Conservation (phyloP, 2,329 filamentous ascomycete genomes). For the Diaporthe sp. region DNA sequence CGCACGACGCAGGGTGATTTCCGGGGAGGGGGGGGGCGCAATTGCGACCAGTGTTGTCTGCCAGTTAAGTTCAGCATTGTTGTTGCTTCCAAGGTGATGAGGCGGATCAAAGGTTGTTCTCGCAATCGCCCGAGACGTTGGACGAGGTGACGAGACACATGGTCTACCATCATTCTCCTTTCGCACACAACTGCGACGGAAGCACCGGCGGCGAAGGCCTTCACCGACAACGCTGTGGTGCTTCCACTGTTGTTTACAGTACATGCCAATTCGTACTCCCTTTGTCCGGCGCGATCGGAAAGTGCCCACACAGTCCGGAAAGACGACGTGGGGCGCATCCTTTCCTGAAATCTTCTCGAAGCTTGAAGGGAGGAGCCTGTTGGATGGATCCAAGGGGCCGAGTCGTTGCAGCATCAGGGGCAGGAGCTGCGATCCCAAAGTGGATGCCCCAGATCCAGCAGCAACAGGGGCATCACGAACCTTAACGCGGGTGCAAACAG, state of each 20-base stretch:
- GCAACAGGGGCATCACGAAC: slow-evolving; percentile 23
- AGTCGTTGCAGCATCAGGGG: slow-evolving; percentile 34
- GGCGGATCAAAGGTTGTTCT: not conserved
- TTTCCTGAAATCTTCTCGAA: slow-evolving; percentile 42
- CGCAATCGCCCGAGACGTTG: not conserved
- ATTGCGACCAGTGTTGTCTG: not conserved
- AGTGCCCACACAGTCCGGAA: slow-evolving; percentile 37
- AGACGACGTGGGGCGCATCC: slow-evolving; percentile 35
- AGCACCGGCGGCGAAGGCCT: slow-evolving; percentile 9
- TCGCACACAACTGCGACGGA: not conserved
- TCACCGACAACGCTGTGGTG: slow-evolving; percentile 26
- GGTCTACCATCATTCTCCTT: not conserved
- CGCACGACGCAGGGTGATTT: slow-evolving; percentile 19
- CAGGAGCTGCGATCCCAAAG: slow-evolving; percentile 30
- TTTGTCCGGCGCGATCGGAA: slow-evolving; percentile 33
- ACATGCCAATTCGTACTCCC: not conserved
- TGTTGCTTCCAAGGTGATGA: not conserved
- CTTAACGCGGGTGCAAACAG: slow-evolving; percentile 38
- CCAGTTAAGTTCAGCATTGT: slow-evolving; percentile 5
- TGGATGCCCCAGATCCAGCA: slow-evolving; percentile 32
- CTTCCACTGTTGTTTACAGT: slow-evolving; percentile 7
- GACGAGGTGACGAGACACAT: slow-evolving; percentile 3
- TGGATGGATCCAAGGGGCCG: slow-evolving; percentile 24
- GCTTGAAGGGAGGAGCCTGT: slow-evolving; percentile 33
- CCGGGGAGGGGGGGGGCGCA: not conserved